phyloP scores from a whole-genome alignment of 1,284 basidiomycete genomes.

The Tylopilus sp. region DNA sequence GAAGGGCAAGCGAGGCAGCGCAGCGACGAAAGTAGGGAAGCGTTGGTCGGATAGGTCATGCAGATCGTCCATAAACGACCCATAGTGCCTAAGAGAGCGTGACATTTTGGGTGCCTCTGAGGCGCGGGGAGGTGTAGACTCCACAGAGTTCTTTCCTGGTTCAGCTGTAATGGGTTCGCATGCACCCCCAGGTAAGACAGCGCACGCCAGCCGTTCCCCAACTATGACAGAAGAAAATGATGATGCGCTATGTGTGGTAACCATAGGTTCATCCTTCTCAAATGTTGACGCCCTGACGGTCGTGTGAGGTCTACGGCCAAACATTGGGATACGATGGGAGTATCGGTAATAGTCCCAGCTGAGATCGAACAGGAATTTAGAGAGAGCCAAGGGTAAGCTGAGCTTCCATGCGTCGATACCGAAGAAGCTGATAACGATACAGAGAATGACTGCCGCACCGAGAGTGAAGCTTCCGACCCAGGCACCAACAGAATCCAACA shows the following conservation, averaged over 20 bases:
- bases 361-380: slow-evolving; percentile 79
- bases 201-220: too few relatives aligned
- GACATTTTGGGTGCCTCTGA: slow-evolving; percentile 4
- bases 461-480: slow-evolving; percentile 63
- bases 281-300: neutral
- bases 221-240: too few relatives aligned
- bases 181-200: too few relatives aligned
- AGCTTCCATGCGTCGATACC: slow-evolving; percentile 83
- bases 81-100: slow-evolving; percentile 20
- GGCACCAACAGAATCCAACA: slow-evolving; percentile 63
- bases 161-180: neutral
- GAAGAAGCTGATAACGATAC: slow-evolving; percentile 67
- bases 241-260: too few relatives aligned
- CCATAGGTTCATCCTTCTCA: neutral
- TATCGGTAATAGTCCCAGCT: slow-evolving; percentile 66
- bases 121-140: neutral
- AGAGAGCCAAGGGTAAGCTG: slow-evolving; percentile 86
- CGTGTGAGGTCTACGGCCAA: slow-evolving; percentile 17
- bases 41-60: slow-evolving; percentile 44
- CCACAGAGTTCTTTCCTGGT: too few relatives aligned
- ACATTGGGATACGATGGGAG: slow-evolving; percentile 37
- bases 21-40: slow-evolving; percentile 83
- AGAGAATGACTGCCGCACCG: slow-evolving; percentile 61
- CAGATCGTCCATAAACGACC: slow-evolving; percentile 31
- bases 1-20: slow-evolving; percentile 80